Base-by-base conservation (phyloP, 2,329 filamentous ascomycete genomes). In the Erysiphe pulchra region DNA sequence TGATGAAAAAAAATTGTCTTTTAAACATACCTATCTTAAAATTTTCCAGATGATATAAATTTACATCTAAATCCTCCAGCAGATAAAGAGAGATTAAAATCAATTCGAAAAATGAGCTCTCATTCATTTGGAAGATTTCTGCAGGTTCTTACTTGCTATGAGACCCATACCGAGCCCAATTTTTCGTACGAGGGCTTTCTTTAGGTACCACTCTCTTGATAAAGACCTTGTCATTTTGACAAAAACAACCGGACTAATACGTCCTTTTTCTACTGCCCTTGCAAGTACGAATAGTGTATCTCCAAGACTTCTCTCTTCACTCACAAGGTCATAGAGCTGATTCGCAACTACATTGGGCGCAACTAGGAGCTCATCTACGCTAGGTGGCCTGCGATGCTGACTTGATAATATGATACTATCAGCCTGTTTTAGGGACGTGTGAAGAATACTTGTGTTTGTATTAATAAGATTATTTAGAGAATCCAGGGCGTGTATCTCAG, bases 301-400 rank as follows among this genome's bases (percentile, higher is more conserved):
- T 31, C 79, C 80, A 42, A 92, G 71, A 2, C 81, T 85, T 52
- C 79, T 71, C 62, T 94, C 87, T 58, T 98, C 90, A 1, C 85
- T 84, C 28, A 86, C 82, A 1, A 92, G 67, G 42, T 77, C 76
- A 61, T 95, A 98, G 18, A 98, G 65, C 65, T 98, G 90, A 52
- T 87, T 86, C 0, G 81, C 83, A 4, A 94, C 90, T 1, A 94
- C 79, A 0, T 84, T 94, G 0, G 87, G 85, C 2, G 86, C 84
- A n/a, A 94, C 83, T 2, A 98, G 67, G 32, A 95, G 70, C 49
- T 92, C 85, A 59, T 98, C 90, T 43, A 95, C 79, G 42, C 77
- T 73, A 0, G 86, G 85, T 1, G 77, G 70, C 37, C 70, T 69
- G 43, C 81, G 75, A 14, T 67, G 67, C 47, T 74, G 70, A n/a